A percentile compares a stretch with the other conserved stretches of the same genome.
Conservation (phyloP, 768 basidiomycete genomes). For the Leucocoprinus birnbaumii region DNA sequence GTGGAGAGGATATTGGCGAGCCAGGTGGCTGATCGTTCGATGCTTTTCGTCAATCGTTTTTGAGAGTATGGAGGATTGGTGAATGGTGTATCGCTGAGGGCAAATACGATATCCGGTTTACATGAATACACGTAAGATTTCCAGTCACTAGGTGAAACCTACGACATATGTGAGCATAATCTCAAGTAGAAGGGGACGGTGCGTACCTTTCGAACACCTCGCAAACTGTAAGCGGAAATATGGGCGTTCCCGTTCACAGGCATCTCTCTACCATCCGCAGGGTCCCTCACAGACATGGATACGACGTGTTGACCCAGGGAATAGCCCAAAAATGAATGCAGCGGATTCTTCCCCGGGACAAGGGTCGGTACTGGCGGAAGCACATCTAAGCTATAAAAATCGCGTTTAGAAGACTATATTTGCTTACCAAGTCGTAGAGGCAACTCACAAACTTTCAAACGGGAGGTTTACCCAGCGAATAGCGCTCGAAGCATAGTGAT, state of each 20-base stretch:
- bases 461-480: slow-evolving; percentile 68
- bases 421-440: background rate
- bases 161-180: background rate
- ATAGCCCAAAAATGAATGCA: slow-evolving; percentile 70
- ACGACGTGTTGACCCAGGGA: slow-evolving; percentile 43
- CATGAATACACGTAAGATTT: slow-evolving; percentile 45
- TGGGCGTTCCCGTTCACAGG: slow-evolving; percentile 66
- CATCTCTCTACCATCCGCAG: slow-evolving; percentile 60
- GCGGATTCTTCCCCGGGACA: slow-evolving; percentile 44
- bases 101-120: slow-evolving; percentile 68
- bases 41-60: slow-evolving; percentile 72
- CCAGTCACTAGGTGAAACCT: slow-evolving; percentile 62
- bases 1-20: slow-evolving; percentile 46
- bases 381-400: slow-evolving; percentile 52
- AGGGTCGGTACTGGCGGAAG: slow-evolving; percentile 65
- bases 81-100: slow-evolving; percentile 68
- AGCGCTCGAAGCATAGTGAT: slow-evolving; percentile 48
- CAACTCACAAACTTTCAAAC: slow-evolving; percentile 79
- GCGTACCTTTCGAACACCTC: slow-evolving; percentile 71
- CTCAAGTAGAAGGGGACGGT: background rate
- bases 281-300: slow-evolving; percentile 64
- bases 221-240: slow-evolving; percentile 54
- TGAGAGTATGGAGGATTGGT: slow-evolving; percentile 69
- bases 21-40: slow-evolving; percentile 70
- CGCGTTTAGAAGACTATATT: slow-evolving; percentile 4